Evolutionary conservation across 495 filamentous ascomycete species (phyloP).

Genomic region (Articulospora tetracladia): DNA sequence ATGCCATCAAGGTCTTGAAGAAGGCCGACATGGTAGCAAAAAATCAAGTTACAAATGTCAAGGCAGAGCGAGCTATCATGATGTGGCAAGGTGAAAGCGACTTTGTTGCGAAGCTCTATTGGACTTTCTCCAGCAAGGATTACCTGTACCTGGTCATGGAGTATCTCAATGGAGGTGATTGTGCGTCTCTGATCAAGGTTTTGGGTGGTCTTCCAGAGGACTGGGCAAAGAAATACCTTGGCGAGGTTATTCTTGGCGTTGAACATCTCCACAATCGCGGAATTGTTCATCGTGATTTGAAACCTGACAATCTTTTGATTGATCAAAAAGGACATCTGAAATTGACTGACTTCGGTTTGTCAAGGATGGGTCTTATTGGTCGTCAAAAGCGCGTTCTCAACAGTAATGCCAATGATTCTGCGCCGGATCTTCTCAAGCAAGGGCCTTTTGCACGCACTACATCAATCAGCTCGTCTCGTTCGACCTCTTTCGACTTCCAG

Average conservation of each 20-base stretch:
- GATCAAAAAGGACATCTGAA: conserved; percentile 96
- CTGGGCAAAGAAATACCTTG: conserved; percentile 96
- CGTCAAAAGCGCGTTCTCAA: conserved; percentile 91
- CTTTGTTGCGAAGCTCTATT: conserved; percentile 97
- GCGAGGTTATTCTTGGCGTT: conserved; percentile 90
- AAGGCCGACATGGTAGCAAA: conserved; percentile 99
- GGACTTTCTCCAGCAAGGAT: conserved; percentile 99
- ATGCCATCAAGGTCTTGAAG: conserved; percentile 95
- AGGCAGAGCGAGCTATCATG: conserved; percentile 99
- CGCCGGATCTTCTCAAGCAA: conserved; percentile 86
- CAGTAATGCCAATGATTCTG: conserved; percentile 69
- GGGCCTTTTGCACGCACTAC: conserved; percentile 82
- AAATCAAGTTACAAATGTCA: conserved; percentile 98
- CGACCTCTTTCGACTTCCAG: conserved; percentile 89
- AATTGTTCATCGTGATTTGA: conserved; percentile 94
- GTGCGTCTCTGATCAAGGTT: conserved; percentile 92
- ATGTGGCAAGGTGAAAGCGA: conserved; percentile 99
- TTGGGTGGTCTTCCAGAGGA: conserved; percentile 89
- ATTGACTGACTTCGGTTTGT: conserved; percentile 95
- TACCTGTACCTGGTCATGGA: conserved; percentile 99
- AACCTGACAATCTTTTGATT: conserved; percentile 95
- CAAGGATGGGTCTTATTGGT: conserved; percentile 94
- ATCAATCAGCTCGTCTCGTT: conserved; percentile 90
- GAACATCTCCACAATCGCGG: conserved; percentile 92
- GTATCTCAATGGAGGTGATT: conserved; percentile 96